phyloP scores from a whole-genome alignment of 352 stramenopile genomes.

The Blastocystis sp. region DNA sequence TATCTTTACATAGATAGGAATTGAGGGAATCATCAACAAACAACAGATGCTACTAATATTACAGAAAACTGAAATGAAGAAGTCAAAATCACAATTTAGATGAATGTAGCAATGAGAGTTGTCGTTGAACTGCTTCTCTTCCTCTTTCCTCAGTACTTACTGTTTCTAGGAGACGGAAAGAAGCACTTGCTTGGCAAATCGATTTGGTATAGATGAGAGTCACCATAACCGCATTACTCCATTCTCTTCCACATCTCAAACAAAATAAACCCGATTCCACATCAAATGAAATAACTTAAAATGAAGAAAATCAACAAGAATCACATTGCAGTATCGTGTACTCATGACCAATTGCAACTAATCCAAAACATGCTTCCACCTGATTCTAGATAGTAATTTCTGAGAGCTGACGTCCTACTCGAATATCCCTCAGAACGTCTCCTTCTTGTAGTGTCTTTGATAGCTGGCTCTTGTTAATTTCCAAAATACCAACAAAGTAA shows the following conservation, averaged over 20 bases:
- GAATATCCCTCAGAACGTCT: constrained; percentile 4
- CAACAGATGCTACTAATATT: not conserved
- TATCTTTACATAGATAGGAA: not conserved
- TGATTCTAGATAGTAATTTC: not conserved
- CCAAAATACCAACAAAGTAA: not conserved
- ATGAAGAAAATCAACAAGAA: not conserved
- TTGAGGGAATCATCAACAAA: not conserved
- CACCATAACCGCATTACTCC: not conserved
- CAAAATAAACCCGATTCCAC: not conserved
- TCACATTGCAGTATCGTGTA: not conserved
- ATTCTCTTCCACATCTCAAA: not conserved
- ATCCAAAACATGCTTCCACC: not conserved
- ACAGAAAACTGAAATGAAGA: too few relatives aligned
- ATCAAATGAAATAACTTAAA: not conserved
- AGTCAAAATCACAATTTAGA: too few relatives aligned
- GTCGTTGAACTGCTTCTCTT: not conserved
- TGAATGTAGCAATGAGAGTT: not conserved
- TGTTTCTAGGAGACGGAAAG: not conserved
- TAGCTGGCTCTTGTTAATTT: not conserved
- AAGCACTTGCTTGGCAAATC: not conserved
- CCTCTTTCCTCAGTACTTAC: not conserved
- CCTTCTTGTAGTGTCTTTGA: not conserved
- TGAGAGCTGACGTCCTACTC: not conserved
- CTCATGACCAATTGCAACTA: not conserved
- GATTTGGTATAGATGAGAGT: not conserved